Percentiles rank a stretch among this genome's conserved stretches.
These are phyloP conservation scores for Rhododendron molle DNA, from an alignment of 148 eudicot species.

Conservation along the genomic window DNA sequence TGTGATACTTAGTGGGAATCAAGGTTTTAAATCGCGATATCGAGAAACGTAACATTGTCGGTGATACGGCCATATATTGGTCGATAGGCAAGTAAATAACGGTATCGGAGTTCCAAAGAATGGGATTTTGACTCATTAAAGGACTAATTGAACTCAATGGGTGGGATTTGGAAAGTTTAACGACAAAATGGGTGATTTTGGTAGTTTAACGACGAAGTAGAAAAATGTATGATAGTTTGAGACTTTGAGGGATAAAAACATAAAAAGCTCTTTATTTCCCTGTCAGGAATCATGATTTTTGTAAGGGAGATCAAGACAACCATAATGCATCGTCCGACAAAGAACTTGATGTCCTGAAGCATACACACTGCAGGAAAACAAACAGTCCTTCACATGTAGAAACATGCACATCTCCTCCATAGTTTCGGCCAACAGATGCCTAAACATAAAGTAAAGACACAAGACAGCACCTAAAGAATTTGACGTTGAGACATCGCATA, in stretches of 20 bases:
- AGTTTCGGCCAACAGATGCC: background rate
- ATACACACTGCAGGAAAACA: background rate
- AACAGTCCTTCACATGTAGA: background rate
- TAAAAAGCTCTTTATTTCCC: background rate
- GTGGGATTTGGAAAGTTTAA: no score
- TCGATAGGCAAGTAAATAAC: background rate
- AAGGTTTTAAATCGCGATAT: background rate
- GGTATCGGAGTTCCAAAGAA: background rate
- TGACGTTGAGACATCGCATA: background rate
- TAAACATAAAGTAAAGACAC: background rate
- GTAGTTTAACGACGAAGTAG: no score
- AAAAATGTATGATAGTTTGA: no score
- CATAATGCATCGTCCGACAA: background rate
- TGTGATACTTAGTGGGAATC: background rate
- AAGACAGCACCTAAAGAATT: background rate
- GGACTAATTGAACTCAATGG: no score
- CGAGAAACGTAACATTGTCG: background rate
- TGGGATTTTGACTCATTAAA: no score
- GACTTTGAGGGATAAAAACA: no score
- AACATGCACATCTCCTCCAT: background rate
- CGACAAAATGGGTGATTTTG: no score
- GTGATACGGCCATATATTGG: background rate
- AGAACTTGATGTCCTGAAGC: background rate
- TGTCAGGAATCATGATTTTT: background rate
- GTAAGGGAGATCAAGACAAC: background rate